Base-by-base conservation (phyloP, 2,329 filamentous ascomycete genomes). In the Xylariaceae sp. region DNA sequence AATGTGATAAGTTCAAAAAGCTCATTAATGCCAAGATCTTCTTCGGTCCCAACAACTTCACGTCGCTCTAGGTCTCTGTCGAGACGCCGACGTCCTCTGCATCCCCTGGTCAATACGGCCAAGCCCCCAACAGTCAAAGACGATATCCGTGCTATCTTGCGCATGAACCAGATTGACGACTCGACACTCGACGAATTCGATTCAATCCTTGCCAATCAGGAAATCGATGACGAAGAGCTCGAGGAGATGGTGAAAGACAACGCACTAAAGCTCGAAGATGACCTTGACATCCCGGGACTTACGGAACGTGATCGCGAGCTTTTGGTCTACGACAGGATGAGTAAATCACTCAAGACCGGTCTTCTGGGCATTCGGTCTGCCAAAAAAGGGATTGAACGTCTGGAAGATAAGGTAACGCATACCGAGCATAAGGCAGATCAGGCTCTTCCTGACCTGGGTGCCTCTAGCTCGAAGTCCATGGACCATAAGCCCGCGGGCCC, bases 161-260 rank as follows among this genome's bases (percentile, higher is more conserved):
- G 75, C 16, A 73, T 71, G 44, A 78, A 84, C 63, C 76, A 84
- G 50, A 79, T 85, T 21, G 82, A 86, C 18, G 83, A 86, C 63
- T 83, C 81, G 1, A 85, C 82, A 0, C 68, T 85, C n/a, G 83
- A 86, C 46, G 81, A 85, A 57, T 73, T 85, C 26, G 81, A 81
- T 54, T 78, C 81, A 23, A 71, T 85, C 40, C 65, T 84, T 21
- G 67, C 70, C 26, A 73, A 73, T n/a, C 71, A 71, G 48, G 74
- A 73, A 54, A 59, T 68, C 41, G 62, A 70, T 37, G 64, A 67
- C 20, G 59, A 66, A 20, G 66, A 70, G 45, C 61, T 66, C 2
- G 59, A 71, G 52, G 50, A 66, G 45, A 64, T 70, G 46, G 63
- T 70, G 12, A 63, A 66, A 23, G 64, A 67, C 32, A 64, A 56